A percentile compares a stretch with the other conserved stretches of the same genome.
Evolutionary conservation across 2,329 filamentous ascomycete genomes (phyloP).

Genomic region (Penicillium concentricum): DNA sequence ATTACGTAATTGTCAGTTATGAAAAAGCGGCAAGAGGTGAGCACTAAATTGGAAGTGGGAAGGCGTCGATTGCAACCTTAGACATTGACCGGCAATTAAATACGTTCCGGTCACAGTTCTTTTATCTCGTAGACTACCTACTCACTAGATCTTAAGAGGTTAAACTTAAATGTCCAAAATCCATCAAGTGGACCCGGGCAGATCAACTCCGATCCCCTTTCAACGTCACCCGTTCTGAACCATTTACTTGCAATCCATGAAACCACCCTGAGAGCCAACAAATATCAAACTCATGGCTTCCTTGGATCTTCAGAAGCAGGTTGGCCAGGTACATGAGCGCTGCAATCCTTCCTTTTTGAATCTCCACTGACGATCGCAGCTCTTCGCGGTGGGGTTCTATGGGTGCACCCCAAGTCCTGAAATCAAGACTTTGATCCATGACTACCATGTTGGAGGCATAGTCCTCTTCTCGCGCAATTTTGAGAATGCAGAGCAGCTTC

Average conservation of each 20-base stretch:
- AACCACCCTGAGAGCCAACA: neutral
- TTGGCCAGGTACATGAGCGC: conserved; percentile 32
- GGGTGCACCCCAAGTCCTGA: conserved; percentile 40
- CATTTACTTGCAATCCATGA: neutral
- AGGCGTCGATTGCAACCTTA: no score
- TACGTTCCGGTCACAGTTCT: no score
- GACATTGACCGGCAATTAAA: no score
- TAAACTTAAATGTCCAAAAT: neutral
- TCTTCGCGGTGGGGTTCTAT: conserved; percentile 48
- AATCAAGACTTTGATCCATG: conserved; percentile 45
- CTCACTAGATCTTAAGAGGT: neutral
- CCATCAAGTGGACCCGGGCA: conserved; percentile 3
- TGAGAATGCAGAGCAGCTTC: conserved; percentile 39
- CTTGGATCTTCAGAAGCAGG: conserved; percentile 29
- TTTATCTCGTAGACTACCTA: neutral
- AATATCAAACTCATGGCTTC: conserved; percentile 11
- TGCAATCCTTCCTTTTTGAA: neutral
- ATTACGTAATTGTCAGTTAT: no score
- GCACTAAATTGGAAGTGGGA: no score
- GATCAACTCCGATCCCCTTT: conserved; percentile 1
- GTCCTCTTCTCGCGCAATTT: conserved; percentile 47
- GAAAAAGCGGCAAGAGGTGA: no score
- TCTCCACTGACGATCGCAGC: conserved; percentile 25
- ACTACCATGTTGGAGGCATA: conserved; percentile 43
- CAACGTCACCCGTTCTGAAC: conserved; percentile 1